Evolutionary conservation across 352 stramenopile species (phyloP).

Genomic region (Globisporangium megalacanthum): DNA sequence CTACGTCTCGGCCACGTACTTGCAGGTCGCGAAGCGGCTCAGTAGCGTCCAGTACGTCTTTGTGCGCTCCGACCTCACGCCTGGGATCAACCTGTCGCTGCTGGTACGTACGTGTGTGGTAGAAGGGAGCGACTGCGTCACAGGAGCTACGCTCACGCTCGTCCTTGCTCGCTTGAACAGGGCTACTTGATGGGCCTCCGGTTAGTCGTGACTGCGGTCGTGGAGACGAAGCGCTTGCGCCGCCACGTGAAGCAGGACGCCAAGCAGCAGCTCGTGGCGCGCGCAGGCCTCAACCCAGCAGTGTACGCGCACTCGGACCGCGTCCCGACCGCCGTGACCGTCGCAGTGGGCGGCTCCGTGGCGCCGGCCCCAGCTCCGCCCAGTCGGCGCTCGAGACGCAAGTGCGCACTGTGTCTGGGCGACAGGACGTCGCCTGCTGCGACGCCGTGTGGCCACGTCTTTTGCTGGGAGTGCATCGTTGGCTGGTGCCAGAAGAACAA

Average conservation of each 20-base stretch:
- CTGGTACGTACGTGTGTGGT: slow-evolving; percentile 32
- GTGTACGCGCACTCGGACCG: slow-evolving; percentile 29
- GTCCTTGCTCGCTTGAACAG: slow-evolving; percentile 14
- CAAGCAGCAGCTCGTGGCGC: slow-evolving; percentile 35
- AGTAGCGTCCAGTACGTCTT: slow-evolving; percentile 75
- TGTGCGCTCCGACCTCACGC: slow-evolving; percentile 52
- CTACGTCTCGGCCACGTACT: slow-evolving; percentile 70
- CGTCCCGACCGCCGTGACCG: slow-evolving; percentile 30
- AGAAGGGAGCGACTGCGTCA: neutral
- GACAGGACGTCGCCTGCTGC: slow-evolving; percentile 65
- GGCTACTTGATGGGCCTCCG: slow-evolving; percentile 79
- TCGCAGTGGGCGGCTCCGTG: slow-evolving; percentile 2
- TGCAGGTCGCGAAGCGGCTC: slow-evolving; percentile 65
- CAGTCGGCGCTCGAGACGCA: slow-evolving; percentile 30
- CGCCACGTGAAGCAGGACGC: slow-evolving; percentile 38
- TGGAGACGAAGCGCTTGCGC: slow-evolving; percentile 48
- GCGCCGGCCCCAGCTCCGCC: neutral
- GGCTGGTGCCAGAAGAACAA: slow-evolving; percentile 92
- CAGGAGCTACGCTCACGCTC: neutral
- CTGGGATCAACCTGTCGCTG: slow-evolving; percentile 59
- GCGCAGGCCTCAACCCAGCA: slow-evolving; percentile 10
- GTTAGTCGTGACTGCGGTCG: slow-evolving; percentile 36
- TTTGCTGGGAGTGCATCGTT: slow-evolving; percentile 93
- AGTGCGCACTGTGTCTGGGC: slow-evolving; percentile 85
- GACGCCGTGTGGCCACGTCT: slow-evolving; percentile 88